These are phyloP conservation scores for Dothiorella sarmentorum DNA, from an alignment of 2,329 filamentous ascomycete genomes.

Conservation along the genomic window DNA sequence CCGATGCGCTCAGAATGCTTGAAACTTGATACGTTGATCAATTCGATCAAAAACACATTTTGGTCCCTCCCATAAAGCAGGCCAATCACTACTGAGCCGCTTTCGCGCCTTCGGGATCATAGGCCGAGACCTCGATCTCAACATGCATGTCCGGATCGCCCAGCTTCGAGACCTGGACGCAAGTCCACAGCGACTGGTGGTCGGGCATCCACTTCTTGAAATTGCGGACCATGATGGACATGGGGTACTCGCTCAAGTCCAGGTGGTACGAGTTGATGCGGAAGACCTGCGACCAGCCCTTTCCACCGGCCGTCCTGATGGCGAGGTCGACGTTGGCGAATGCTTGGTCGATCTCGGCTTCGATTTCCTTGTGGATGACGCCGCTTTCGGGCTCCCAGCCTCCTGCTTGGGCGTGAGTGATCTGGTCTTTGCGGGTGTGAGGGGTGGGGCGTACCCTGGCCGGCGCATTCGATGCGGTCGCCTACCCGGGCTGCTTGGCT, in stretches of 20 bases:
- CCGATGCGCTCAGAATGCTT: too few relatives aligned
- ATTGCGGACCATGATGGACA: slow-evolving; percentile 23
- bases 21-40: too few relatives aligned
- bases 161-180: slow-evolving; percentile 24
- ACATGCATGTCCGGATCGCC: slow-evolving; percentile 41
- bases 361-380: slow-evolving; percentile 24
- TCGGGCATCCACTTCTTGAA: slow-evolving; percentile 29
- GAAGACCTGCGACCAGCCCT: slow-evolving; percentile 55
- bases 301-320: slow-evolving; percentile 52
- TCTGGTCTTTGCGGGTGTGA: neutral
- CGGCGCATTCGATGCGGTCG: slow-evolving; percentile 34
- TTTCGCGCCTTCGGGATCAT: too few relatives aligned
- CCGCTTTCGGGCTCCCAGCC: slow-evolving; percentile 32
- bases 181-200: slow-evolving; percentile 27
- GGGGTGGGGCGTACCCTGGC: slow-evolving; percentile 30
- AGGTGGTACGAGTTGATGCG: slow-evolving; percentile 30
- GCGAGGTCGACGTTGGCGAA: slow-evolving; percentile 56
- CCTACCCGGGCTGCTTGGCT: slow-evolving; percentile 37
- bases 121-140: slow-evolving; percentile 28
- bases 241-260: slow-evolving; percentile 22
- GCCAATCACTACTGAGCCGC: too few relatives aligned
- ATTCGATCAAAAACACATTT: too few relatives aligned
- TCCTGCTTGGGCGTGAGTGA: slow-evolving; percentile 24
- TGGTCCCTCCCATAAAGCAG: too few relatives aligned
- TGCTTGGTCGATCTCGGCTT: slow-evolving; percentile 39